These are phyloP conservation scores for Phytophthora macrochlamydospora DNA, from an alignment of 352 stramenopile species.

Conservation along the genomic window DNA sequence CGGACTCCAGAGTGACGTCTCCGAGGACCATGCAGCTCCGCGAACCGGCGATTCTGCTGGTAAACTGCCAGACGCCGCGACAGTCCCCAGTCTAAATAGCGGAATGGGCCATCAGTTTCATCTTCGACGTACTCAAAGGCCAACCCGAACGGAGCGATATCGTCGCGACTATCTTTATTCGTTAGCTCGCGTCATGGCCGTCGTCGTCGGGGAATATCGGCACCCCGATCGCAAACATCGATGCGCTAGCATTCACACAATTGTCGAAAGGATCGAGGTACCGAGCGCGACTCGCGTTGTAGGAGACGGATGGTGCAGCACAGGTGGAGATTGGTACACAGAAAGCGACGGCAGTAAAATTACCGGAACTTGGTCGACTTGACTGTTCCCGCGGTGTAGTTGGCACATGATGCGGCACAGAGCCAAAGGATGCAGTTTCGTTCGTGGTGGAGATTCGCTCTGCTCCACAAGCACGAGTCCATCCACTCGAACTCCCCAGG, in stretches of 20 bases:
- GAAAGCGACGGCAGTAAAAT: slow-evolving; percentile 33
- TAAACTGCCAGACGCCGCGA: too few species aligned
- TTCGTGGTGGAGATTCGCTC: not conserved
- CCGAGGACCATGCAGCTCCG: slow-evolving; percentile 25
- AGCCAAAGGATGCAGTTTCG: slow-evolving; percentile 36
- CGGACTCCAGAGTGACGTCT: slow-evolving; percentile 1
- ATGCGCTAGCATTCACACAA: too few species aligned
- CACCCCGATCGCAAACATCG: too few species aligned
- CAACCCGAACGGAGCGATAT: not conserved
- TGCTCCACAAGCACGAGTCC: slow-evolving; percentile 41
- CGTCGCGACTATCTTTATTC: slow-evolving; percentile 7
- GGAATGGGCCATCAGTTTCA: slow-evolving; percentile 3
- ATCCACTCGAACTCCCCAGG: slow-evolving; percentile 42
- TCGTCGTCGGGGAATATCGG: too few species aligned
- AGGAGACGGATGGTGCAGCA: not conserved
- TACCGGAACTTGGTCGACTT: slow-evolving; percentile 9
- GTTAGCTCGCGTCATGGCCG: too few species aligned
- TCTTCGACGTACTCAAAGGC: not conserved
- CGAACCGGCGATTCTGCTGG: not conserved
- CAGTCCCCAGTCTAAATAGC: not conserved
- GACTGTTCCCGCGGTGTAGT: not conserved
- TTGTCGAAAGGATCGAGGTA: slow-evolving; percentile 20
- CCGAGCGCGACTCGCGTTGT: slow-evolving; percentile 12
- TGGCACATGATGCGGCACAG: slow-evolving; percentile 42
- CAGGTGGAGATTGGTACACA: slow-evolving; percentile 17